Base-by-base conservation (phyloP, 2,329 filamentous ascomycete species). In the Iodosphaeria phyllophila region DNA sequence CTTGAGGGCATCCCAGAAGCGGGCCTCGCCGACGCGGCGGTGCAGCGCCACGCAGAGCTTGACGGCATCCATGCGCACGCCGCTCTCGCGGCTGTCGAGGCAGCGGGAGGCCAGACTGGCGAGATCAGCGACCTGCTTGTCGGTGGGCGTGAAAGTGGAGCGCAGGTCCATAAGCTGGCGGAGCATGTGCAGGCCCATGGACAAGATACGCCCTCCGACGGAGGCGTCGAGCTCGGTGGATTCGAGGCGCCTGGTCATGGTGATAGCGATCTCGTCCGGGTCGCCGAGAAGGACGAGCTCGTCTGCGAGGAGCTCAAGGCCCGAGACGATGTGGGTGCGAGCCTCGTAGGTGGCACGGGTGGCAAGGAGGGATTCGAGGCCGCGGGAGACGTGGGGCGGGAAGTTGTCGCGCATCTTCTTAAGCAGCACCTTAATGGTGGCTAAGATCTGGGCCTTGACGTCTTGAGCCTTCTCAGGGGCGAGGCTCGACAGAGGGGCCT, bases 1-100 rank as follows among this genome's bases (percentile, higher is more conserved):
- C 29, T 58, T 64, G 38, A 83, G 56, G 13, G 61, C 60, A 17
- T 60, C 61, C 77, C 77, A 86, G 42, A 84, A 84, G 16, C 40
- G 41, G 7, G 39, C 47, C 27, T 73, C 67, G 8, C 69, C 68
- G 6, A 74, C 56, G 8, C 63, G 49, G 23, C 59, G 56, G 42
- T 83, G 74, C 31, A 83, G 50, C 30, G 72, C 68, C 14, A 82
- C 70, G 37, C 76, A 82, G n/a, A 83, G 58, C 42, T 79, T 70
- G 22, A 83, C 73, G n/a, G 76, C 74, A 31, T 78, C 76, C 59
- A 80, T 77, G 20, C 69, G 56, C 6, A 74, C 69, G 5, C 62
- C 66, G 23, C 64, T 70, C 38, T 73, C 67, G 14, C 51, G 42
- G 33, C 64, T 70, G 32, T 68, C 65, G 11, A 74, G 53, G 33